A percentile compares a stretch with the other conserved stretches of the same genome.
Evolutionary conservation across 2,329 filamentous ascomycete species (phyloP).

Genomic region (Hypoxylon rubiginosum): DNA sequence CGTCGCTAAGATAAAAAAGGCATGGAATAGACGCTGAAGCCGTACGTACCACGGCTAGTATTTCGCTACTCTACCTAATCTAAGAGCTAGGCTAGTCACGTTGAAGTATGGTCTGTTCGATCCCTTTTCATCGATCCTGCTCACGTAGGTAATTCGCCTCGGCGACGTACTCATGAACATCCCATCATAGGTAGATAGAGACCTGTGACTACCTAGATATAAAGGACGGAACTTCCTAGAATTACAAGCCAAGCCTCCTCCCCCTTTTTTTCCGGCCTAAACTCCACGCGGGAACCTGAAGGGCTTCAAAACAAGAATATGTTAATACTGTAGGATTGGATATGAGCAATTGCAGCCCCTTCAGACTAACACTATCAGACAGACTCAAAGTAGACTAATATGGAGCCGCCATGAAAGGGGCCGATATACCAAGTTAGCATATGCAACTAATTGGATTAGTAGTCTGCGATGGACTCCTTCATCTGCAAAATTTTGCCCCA

Average conservation of each 20-base stretch:
- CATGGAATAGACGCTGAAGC: not conserved
- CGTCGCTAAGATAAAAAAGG: too few relatives aligned
- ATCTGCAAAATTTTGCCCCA: constrained; percentile 7
- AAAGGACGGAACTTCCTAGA: constrained; percentile 5
- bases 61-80: not conserved
- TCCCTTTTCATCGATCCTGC: not conserved
- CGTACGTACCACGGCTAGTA: not conserved
- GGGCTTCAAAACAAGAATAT: constrained; percentile 2
- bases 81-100: not conserved
- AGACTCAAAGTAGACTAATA: constrained; percentile 12
- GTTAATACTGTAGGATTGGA: constrained; percentile 14
- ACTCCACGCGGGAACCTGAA: constrained; percentile 34
- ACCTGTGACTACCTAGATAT: constrained; percentile 5
- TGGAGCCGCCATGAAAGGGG: constrained; percentile 5
- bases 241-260: not conserved
- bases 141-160: not conserved
- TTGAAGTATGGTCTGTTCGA: not conserved
- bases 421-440: constrained; percentile 26
- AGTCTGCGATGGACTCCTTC: constrained; percentile 2
- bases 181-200: not conserved
- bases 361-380: constrained; percentile 4
- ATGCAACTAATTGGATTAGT: constrained; percentile 21
- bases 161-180: not conserved
- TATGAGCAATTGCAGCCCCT: constrained; percentile 6
- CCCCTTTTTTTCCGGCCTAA: constrained; percentile 30